A percentile compares a stretch with the other conserved stretches of the same genome.
Conservation (phyloP, 768 basidiomycete species). For the Thelephora aurantiotincta region DNA sequence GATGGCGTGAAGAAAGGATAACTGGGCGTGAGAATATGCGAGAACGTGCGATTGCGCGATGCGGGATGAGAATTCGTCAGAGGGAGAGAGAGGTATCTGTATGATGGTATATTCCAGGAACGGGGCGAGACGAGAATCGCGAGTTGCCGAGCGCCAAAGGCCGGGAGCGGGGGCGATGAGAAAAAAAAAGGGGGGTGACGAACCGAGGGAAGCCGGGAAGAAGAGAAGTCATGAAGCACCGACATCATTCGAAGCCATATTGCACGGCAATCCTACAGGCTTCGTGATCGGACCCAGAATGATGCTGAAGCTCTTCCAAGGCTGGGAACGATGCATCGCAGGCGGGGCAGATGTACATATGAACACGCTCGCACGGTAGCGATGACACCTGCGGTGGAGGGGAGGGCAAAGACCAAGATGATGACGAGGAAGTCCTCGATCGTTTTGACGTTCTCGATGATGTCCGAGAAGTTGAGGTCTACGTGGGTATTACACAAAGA, state of each 20-base stretch:
- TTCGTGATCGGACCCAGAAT: conserved; percentile 42
- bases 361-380: conserved; percentile 44
- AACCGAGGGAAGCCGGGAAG: not conserved
- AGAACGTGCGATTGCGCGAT: no score
- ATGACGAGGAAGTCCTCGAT: not conserved
- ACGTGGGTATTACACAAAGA: not conserved
- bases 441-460: not conserved
- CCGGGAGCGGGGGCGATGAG: not conserved
- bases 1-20: no score
- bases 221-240: conserved; percentile 3
- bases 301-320: conserved; percentile 42
- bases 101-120: not conserved
- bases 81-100: not conserved
- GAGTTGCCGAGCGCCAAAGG: not conserved
- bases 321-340: conserved; percentile 57
- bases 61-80: no score
- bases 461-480: not conserved
- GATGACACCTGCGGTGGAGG: conserved; percentile 30
- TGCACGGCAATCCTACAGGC: conserved; percentile 64
- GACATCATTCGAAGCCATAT: conserved; percentile 55
- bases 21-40: no score
- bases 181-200: not conserved
- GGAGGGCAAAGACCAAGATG: conserved; percentile 3
- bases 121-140: not conserved
- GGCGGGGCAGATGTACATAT: conserved; percentile 46